phyloP scores from a whole-genome alignment of 2,329 filamentous ascomycete species.

The Aspergillus texensis region DNA sequence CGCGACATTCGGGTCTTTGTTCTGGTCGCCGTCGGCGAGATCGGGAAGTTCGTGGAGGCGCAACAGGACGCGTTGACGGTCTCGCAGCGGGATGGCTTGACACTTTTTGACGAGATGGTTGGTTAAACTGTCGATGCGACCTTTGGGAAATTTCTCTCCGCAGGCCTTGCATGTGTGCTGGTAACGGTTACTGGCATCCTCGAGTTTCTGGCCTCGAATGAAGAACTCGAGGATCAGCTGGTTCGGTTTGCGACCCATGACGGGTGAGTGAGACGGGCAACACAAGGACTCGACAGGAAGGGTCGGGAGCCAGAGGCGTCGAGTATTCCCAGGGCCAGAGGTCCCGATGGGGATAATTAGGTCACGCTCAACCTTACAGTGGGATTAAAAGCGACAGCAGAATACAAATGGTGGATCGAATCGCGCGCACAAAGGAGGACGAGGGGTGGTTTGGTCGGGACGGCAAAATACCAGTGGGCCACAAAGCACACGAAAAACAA shows the following conservation, averaged over 20 bases:
- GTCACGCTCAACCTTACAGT: not conserved
- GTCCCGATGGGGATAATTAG: not conserved
- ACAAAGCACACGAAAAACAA: slow-evolving; percentile 3
- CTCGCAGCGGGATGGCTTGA: slow-evolving; percentile 72
- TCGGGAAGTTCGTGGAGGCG: slow-evolving; percentile 71
- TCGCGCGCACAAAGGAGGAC: slow-evolving; percentile 8
- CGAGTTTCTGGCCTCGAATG: slow-evolving; percentile 80
- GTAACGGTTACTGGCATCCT: slow-evolving; percentile 89
- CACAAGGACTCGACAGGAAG: slow-evolving; percentile 13
- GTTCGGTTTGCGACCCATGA: slow-evolving; percentile 79
- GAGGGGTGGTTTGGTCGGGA: slow-evolving; percentile 7
- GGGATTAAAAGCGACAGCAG: not conserved
- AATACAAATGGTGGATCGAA: not conserved
- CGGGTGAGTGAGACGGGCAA: slow-evolving; percentile 17
- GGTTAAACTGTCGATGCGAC: slow-evolving; percentile 79
- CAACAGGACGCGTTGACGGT: slow-evolving; percentile 74
- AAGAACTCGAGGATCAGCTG: slow-evolving; percentile 87
- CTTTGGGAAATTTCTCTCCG: slow-evolving; percentile 87
- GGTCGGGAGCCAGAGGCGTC: slow-evolving; percentile 4
- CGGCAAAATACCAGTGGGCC: slow-evolving; percentile 11
- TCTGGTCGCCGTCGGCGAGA: slow-evolving; percentile 45
- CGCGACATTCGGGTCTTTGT: slow-evolving; percentile 42
- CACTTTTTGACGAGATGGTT: slow-evolving; percentile 86
- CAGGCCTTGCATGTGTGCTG: slow-evolving; percentile 88
- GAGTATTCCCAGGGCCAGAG: slow-evolving; percentile 1